phyloP scores from a whole-genome alignment of 192 early-diverging fungal genomes.

The Borealophlyctis nickersoniae region DNA sequence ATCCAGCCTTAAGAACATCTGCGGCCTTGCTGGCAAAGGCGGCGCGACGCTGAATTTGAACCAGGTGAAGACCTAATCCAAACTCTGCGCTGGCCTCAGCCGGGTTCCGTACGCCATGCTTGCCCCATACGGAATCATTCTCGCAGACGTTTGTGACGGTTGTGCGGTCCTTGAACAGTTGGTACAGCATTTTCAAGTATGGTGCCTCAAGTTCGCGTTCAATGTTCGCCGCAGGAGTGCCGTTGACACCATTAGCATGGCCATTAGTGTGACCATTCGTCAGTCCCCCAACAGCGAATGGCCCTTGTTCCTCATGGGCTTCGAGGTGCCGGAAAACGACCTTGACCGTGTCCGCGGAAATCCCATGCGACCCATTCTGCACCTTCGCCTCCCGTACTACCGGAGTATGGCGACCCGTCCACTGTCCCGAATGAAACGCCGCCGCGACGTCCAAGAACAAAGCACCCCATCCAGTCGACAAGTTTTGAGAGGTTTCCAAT shows the following conservation, averaged over 20 bases:
- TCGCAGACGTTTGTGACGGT: constrained; percentile 76
- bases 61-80: constrained; percentile 77
- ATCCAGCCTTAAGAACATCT: constrained; percentile 36
- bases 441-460: constrained; percentile 82
- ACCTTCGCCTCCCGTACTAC: constrained; percentile 29
- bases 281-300: constrained; percentile 17
- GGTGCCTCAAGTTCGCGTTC: constrained; percentile 57
- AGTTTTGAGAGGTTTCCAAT: constrained; percentile 53
- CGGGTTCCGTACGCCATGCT: constrained; percentile 22
- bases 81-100: constrained; percentile 72
- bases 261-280: constrained; percentile 33
- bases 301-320: constrained; percentile 21
- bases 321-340: constrained; percentile 29
- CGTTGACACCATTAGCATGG: constrained; percentile 36
- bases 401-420: constrained; percentile 45
- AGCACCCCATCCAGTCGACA: constrained; percentile 70
- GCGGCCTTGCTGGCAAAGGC: constrained; percentile 63
- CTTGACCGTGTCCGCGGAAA: constrained; percentile 6
- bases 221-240: constrained; percentile 20
- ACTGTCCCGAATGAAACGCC: constrained; percentile 59
- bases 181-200: constrained; percentile 76
- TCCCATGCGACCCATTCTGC: neutral
- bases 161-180: constrained; percentile 74
- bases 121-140: constrained; percentile 56
- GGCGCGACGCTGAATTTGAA: constrained; percentile 63